These are phyloP conservation scores for Leccinum disarticulatum DNA, from an alignment of 768 basidiomycete species.

Conservation along the genomic window DNA sequence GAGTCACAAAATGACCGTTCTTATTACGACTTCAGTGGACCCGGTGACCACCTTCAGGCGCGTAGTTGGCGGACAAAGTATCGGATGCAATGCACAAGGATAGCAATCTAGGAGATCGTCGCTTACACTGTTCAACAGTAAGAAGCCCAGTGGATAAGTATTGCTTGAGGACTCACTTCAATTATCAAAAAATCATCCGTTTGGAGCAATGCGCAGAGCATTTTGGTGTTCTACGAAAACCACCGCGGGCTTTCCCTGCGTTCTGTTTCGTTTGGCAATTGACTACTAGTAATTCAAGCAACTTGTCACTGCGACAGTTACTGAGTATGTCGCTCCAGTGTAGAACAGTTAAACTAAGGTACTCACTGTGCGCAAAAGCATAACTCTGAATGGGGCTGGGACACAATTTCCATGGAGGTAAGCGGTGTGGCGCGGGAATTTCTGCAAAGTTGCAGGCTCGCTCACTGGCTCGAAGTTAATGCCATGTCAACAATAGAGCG, in stretches of 20 bases:
- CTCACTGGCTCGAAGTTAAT: no score
- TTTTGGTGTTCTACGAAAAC: background rate
- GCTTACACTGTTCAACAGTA: background rate
- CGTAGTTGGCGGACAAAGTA: background rate
- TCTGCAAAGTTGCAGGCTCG: background rate
- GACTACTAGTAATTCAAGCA: background rate
- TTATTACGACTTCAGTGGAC: background rate
- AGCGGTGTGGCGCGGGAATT: background rate
- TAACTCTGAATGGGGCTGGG: no score
- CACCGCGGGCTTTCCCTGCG: background rate
- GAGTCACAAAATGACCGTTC: background rate
- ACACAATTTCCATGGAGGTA: no score
- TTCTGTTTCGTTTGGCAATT: background rate
- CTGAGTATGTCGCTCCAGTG: background rate
- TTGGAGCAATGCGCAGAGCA: background rate
- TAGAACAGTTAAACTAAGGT: background rate
- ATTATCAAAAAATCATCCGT: no score
- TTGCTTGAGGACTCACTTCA: no score
- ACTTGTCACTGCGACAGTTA: background rate
- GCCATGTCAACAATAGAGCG: background rate
- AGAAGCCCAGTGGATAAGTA: background rate
- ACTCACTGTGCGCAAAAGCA: no score
- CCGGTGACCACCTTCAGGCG: background rate
- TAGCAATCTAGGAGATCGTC: constrained; percentile 1
- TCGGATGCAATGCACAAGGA: background rate